Conservation (phyloP, 176 grass and related monocot species). For the Poa pratensis region DNA sequence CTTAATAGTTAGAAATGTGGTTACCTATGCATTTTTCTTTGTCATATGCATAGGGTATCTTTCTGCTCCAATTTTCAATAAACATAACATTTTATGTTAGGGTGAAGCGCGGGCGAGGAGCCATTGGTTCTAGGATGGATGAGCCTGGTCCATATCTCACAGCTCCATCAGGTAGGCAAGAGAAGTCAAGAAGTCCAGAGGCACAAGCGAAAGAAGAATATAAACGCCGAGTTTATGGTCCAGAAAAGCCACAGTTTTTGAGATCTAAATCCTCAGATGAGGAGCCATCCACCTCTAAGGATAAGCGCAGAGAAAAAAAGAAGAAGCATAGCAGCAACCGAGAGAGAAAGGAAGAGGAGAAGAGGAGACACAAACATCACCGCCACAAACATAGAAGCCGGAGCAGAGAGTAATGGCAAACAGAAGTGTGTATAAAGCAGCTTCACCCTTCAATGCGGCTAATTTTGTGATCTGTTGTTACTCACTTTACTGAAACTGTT, state of each 20-base stretch:
- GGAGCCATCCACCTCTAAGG: constrained; percentile 25
- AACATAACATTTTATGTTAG: constrained; percentile 34
- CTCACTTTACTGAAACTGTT: too few species aligned
- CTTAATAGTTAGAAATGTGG: not conserved
- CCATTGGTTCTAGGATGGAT: constrained; percentile 74
- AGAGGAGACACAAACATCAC: constrained; percentile 44
- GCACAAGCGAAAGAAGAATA: constrained; percentile 39
- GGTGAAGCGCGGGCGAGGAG: constrained; percentile 61
- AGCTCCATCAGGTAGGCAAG: constrained; percentile 12
- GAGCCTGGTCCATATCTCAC: constrained; percentile 61
- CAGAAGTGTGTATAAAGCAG: not conserved
- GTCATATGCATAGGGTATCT: not conserved
- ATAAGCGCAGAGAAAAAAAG: constrained; percentile 33
- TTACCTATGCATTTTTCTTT: not conserved
- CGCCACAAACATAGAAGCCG: constrained; percentile 47
- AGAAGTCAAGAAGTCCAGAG: not conserved
- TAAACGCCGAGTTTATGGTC: constrained; percentile 43
- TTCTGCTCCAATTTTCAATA: constrained; percentile 3
- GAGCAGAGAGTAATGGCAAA: constrained; percentile 39
- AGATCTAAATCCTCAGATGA: constrained; percentile 36
- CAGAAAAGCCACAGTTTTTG: constrained; percentile 48
- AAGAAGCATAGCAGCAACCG: constrained; percentile 20
- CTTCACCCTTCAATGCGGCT: not conserved
- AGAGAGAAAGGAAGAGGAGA: constrained; percentile 39
- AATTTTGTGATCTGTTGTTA: not conserved